Conservation (phyloP, 257 asterid species). For the Nicotiana tabacum region DNA sequence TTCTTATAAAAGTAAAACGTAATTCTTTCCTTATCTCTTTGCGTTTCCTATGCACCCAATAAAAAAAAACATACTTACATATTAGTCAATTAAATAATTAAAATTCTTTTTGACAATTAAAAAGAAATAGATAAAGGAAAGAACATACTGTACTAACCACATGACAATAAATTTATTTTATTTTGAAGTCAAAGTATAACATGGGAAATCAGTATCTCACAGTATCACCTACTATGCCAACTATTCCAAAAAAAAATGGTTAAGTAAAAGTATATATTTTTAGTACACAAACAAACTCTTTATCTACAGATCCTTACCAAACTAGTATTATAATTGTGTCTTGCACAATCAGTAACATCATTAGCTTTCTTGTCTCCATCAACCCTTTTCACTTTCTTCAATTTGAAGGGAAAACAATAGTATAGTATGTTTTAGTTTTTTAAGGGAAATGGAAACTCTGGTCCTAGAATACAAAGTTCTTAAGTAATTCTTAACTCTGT, state of each 20-base stretch:
- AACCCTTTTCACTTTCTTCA: conserved; percentile 25
- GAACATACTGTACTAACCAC: background rate
- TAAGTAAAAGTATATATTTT: background rate
- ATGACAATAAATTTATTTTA: background rate
- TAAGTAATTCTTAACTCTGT: background rate
- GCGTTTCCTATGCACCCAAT: background rate
- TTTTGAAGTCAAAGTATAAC: background rate
- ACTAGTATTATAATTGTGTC: conserved; percentile 16
- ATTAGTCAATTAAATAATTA: background rate
- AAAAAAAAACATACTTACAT: background rate
- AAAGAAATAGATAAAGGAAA: background rate
- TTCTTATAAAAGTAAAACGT: no score
- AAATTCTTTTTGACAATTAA: background rate
- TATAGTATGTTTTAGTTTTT: background rate
- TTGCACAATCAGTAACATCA: conserved; percentile 27
- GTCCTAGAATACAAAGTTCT: background rate
- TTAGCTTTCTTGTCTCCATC: conserved; percentile 29
- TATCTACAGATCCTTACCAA: conserved; percentile 7
- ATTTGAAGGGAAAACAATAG: conserved; percentile 18
- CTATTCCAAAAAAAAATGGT: background rate
- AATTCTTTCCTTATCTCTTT: background rate
- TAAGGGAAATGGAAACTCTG: background rate
- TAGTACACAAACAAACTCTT: background rate
- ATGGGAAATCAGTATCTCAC: background rate
- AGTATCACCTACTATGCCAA: conserved; percentile 2